Evolutionary conservation across 2,329 filamentous ascomycete genomes (phyloP).

Genomic region (Aspergillus ruber): DNA sequence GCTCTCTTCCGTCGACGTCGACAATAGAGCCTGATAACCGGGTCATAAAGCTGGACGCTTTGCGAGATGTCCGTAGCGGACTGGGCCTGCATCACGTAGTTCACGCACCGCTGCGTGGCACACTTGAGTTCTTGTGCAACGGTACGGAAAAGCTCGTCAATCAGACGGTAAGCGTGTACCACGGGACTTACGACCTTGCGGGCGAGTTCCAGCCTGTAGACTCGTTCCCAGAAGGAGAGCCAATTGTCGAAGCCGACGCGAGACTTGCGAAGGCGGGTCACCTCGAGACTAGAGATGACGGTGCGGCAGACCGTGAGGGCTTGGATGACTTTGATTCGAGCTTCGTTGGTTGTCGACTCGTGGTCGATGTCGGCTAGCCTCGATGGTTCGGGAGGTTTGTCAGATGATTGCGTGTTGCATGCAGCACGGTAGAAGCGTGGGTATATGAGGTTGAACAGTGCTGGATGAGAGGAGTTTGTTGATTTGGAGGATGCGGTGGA

Average conservation of each 20-base stretch:
- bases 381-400: too few species aligned
- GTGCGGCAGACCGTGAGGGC: constrained; percentile 21
- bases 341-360: constrained; percentile 9
- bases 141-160: constrained; percentile 21
- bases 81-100: constrained; percentile 10
- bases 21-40: constrained; percentile 15
- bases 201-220: constrained; percentile 18
- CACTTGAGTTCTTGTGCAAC: constrained; percentile 19
- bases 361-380: background rate
- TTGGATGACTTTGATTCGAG: constrained; percentile 16
- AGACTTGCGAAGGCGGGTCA: constrained; percentile 25
- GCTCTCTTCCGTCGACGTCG: constrained; percentile 18
- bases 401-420: too few species aligned
- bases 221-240: constrained; percentile 22
- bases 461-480: too few species aligned
- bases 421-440: too few species aligned
- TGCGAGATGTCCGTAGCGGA: constrained; percentile 16
- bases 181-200: constrained; percentile 11
- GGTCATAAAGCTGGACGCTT: constrained; percentile 20
- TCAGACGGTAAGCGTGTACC: constrained; percentile 9
- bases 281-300: constrained; percentile 21
- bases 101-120: constrained; percentile 16
- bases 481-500: too few species aligned
- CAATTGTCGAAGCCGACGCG: constrained; percentile 22
- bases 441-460: too few species aligned